Conservation (phyloP, 257 asterid genomes). For the Misopates orontium region DNA sequence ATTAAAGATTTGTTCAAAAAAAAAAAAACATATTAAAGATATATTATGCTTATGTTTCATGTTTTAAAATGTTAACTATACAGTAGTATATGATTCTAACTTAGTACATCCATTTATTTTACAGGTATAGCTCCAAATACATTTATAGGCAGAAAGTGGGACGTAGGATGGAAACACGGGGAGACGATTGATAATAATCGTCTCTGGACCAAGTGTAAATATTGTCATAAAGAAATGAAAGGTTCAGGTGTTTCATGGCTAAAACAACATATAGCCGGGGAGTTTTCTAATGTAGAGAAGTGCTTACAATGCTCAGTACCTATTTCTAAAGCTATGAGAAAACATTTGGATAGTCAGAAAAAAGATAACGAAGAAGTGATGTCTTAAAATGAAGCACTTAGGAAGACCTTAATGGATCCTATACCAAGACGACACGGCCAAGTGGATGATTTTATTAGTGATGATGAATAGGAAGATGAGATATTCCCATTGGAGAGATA, state of each 20-base stretch:
- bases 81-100: too few species aligned
- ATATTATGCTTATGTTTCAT: too few species aligned
- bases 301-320: not conserved
- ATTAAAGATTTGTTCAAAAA: too few species aligned
- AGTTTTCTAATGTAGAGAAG: not conserved
- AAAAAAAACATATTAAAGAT: too few species aligned
- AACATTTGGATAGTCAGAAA: not conserved
- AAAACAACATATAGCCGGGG: not conserved
- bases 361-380: too few species aligned
- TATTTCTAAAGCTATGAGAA: not conserved
- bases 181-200: not conserved
- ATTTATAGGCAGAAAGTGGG: not conserved
- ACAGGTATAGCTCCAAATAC: too few species aligned
- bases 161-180: not conserved
- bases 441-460: not conserved
- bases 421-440: not conserved
- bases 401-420: not conserved
- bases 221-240: not conserved
- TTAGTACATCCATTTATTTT: too few species aligned
- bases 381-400: not conserved
- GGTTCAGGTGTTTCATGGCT: not conserved
- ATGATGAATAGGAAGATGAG: not conserved
- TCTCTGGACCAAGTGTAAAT: too few species aligned
- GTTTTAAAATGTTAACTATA: too few species aligned
- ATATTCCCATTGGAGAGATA: not conserved